phyloP scores from a whole-genome alignment of 495 filamentous ascomycete genomes.

The Tuber melanosporum region DNA sequence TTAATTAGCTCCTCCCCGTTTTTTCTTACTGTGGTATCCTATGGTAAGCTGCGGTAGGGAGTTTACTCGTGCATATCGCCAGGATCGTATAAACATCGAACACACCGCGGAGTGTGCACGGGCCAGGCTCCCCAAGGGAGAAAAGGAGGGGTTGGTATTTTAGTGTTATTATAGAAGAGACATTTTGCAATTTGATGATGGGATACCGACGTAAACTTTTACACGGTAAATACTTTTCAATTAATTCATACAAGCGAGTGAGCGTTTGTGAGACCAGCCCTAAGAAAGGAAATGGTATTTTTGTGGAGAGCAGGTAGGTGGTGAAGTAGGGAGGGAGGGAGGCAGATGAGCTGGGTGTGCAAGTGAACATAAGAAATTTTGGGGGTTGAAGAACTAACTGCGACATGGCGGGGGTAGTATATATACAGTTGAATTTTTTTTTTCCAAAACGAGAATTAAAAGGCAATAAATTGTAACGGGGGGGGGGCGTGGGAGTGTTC shows the following conservation, averaged over 20 bases:
- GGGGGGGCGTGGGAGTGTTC: neutral
- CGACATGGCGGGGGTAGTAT: neutral
- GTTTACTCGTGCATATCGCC: neutral
- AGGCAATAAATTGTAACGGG: neutral
- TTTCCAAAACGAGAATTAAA: neutral
- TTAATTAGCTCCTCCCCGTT: neutral
- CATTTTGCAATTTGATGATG: neutral
- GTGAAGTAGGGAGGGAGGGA: neutral
- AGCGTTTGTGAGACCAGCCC: constrained; percentile 1
- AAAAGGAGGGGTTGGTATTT: neutral
- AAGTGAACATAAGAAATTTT: neutral
- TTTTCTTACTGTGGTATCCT: neutral
- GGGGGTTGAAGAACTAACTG: neutral
- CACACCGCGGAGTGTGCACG: neutral
- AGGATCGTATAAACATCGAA: neutral
- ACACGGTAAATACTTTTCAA: neutral
- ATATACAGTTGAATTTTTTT: neutral
- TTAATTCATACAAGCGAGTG: constrained; percentile 5
- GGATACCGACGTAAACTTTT: neutral
- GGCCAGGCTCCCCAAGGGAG: neutral
- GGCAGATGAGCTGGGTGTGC: neutral
- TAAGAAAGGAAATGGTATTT: neutral
- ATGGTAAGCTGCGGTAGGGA: neutral
- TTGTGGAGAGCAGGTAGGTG: neutral
- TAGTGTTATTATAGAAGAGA: neutral